Evolutionary conservation across 768 basidiomycete genomes (phyloP), one percentile per base, ranked within the genome.

Genomic region (Amanita phalloides): DNA sequence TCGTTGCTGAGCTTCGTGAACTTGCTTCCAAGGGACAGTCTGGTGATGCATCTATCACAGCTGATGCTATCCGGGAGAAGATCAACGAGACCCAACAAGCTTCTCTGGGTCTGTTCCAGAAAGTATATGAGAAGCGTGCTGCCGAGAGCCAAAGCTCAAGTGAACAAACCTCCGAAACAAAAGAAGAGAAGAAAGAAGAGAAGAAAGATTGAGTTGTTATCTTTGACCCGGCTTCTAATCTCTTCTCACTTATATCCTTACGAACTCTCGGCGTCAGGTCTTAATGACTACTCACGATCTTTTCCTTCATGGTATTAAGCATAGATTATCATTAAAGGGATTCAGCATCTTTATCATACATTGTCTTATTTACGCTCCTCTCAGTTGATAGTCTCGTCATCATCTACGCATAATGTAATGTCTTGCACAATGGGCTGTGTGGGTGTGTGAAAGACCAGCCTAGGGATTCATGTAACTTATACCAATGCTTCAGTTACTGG

Each of bases 101-200:
- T 13, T 94, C 91, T 14, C 81, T 98, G 35, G 89, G 90, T 54
- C 84, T 98, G 54, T 98, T 98, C 94, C 88, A 95, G 70, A 95
- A 93, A 84, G 82, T 90, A 11, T 93, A 94, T 65, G 90, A 93
- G 78, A 95, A 95, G 80, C 81, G 86, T 53, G 81, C 79, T 58
- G 84, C 86, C 26, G 88, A 90, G 69, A 77, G 76, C 56, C 26
- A 43, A 21, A 71, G 65, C 36, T 63, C 77, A 17, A 71, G 77
- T 51, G 75, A 71, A 54, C 70, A 65, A 45, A 61, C 66, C 33
- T 62, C 71, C 10, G 71, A 77, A 61, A 68, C 70, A 62, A 75
- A 81, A 64, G 84, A 82, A 60, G 84, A 91, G 73, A 52, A 52
- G 43, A 75, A 81, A 64, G 84, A 82, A 60, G 84, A 91, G 74